Evolutionary conservation across 1,139 yeast species (phyloP).

Genomic region (Groenewaldozyma auringiensis): DNA sequence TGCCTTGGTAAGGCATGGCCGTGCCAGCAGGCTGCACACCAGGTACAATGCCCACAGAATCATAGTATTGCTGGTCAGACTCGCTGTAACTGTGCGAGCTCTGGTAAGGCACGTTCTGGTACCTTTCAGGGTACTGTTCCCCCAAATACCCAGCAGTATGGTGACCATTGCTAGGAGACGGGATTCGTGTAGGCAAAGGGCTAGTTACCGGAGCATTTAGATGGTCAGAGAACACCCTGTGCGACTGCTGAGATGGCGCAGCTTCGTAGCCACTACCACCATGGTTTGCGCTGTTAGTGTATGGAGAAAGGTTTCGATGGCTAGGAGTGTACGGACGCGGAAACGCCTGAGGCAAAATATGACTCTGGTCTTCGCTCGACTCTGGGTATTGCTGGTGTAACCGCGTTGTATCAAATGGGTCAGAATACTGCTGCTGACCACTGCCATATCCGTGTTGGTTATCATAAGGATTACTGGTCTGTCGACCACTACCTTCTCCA

Average conservation of each 20-base stretch:
- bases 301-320: neutral
- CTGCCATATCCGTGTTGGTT: neutral
- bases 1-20: neutral
- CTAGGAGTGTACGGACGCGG: neutral
- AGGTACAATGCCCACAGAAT: neutral
- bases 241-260: neutral
- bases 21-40: neutral
- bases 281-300: neutral
- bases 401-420: no score
- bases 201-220: neutral
- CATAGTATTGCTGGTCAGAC: constrained; percentile 1
- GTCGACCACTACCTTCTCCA: neutral
- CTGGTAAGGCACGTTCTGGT: neutral
- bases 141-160: neutral
- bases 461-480: neutral
- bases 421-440: no score
- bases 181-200: neutral
- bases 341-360: neutral
- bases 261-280: no score
- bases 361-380: neutral
- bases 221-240: neutral
- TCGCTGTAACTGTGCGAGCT: neutral
- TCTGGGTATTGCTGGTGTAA: neutral
- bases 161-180: neutral
- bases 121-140: neutral